A percentile compares a stretch with the other conserved stretches of the same genome.
Evolutionary conservation across 176 grass and related monocot genomes (phyloP).

Genomic region (Eleusine indica): DNA sequence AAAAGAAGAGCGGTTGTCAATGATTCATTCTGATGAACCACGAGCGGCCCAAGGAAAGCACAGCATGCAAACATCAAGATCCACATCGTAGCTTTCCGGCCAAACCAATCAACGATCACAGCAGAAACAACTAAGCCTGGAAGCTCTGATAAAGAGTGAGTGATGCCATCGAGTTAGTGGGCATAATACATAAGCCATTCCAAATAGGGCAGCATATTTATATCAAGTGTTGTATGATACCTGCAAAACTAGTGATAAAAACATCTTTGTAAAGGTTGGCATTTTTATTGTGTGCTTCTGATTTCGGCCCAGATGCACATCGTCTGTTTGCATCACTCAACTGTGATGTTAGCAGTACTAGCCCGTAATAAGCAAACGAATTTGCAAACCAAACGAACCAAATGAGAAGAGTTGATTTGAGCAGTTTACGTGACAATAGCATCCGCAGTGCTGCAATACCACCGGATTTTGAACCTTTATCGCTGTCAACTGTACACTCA

Average conservation of each 20-base stretch:
- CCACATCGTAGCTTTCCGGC: conserved; percentile 70
- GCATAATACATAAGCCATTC: neutral
- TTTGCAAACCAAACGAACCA: conserved; percentile 84
- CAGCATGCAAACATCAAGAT: conserved; percentile 61
- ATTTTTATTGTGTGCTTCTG: conserved; percentile 8
- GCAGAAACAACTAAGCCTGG: conserved; percentile 70
- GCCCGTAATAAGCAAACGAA: conserved; percentile 87
- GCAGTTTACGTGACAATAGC: conserved; percentile 61
- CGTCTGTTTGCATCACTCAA: conserved; percentile 52
- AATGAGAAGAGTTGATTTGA: conserved; percentile 76
- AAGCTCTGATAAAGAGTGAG: conserved; percentile 56
- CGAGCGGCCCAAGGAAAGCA: conserved; percentile 62
- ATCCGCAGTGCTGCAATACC: conserved; percentile 40
- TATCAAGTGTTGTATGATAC: conserved; percentile 17
- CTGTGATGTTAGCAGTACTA: conserved; percentile 72
- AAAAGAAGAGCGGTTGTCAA: conserved; percentile 70
- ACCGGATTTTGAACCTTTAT: conserved; percentile 39
- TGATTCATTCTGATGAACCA: conserved; percentile 59
- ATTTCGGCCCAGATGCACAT: conserved; percentile 43
- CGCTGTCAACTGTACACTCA: conserved; percentile 26
- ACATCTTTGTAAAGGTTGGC: conserved; percentile 67
- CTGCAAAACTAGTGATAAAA: conserved; percentile 78
- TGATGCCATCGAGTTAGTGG: neutral
- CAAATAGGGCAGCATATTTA: neutral
- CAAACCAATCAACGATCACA: conserved; percentile 61